Evolutionary conservation across 331 rosid species (phyloP).

Genomic region (Pyracantha coccinea): DNA sequence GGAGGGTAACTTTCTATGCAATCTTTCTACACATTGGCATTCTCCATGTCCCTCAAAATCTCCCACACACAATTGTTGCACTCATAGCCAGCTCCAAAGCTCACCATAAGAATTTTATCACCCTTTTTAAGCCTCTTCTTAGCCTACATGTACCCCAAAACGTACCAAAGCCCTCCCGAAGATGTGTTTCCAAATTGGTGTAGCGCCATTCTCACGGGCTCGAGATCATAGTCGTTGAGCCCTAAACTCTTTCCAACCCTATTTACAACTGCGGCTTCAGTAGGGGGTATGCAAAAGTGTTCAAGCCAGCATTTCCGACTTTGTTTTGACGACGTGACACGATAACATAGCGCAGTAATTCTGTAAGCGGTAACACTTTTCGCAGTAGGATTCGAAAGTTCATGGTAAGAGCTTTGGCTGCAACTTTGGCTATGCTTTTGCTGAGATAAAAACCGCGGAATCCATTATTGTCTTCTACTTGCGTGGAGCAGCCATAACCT

Average conservation of each 20-base stretch:
- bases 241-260: constrained; percentile 63
- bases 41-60: constrained; percentile 49
- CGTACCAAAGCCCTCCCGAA: constrained; percentile 81
- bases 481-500: constrained; percentile 57
- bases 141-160: constrained; percentile 84
- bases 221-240: constrained; percentile 54
- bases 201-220: constrained; percentile 77
- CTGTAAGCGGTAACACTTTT: constrained; percentile 48
- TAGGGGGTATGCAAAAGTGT: constrained; percentile 87
- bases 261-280: constrained; percentile 64
- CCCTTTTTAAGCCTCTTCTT: constrained; percentile 71
- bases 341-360: constrained; percentile 21
- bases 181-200: constrained; percentile 83
- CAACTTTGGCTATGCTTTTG: constrained; percentile 54
- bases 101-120: constrained; percentile 61
- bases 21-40: constrained; percentile 66
- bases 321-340: neutral
- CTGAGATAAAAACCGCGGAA: constrained; percentile 47
- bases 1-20: constrained; percentile 59
- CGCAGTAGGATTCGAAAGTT: constrained; percentile 45
- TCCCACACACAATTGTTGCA: constrained; percentile 86
- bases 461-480: constrained; percentile 61
- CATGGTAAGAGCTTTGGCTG: constrained; percentile 41
- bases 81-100: constrained; percentile 90
- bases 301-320: constrained; percentile 19